These are phyloP conservation scores for Penicillium freii DNA, from an alignment of 2,329 filamentous ascomycete species.

Conservation along the genomic window DNA sequence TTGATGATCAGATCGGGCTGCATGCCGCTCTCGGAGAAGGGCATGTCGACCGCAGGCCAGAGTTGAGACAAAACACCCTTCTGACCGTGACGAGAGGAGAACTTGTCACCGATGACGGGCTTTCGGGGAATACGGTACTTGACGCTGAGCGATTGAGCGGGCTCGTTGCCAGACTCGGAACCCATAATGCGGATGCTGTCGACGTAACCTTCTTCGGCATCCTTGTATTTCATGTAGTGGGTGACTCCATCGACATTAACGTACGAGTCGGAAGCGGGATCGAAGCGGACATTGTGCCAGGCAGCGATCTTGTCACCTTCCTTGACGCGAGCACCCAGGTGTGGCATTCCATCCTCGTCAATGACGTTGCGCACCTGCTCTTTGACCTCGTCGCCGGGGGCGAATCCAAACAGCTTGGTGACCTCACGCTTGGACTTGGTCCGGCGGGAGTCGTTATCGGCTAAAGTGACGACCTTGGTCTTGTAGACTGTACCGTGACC, in stretches of 20 bases:
- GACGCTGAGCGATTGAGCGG: constrained; percentile 82
- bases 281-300: constrained; percentile 81
- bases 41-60: constrained; percentile 92
- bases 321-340: constrained; percentile 72
- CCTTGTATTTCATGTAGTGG: constrained; percentile 92
- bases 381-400: constrained; percentile 70
- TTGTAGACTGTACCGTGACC: constrained; percentile 97
- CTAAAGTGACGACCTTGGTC: constrained; percentile 84
- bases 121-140: constrained; percentile 89
- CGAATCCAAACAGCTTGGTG: constrained; percentile 85
- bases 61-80: constrained; percentile 97
- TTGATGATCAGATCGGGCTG: constrained; percentile 99
- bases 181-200: constrained; percentile 92
- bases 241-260: constrained; percentile 84
- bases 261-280: constrained; percentile 67
- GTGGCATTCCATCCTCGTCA: constrained; percentile 83
- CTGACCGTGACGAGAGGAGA: constrained; percentile 96
- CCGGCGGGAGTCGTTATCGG: constrained; percentile 69
- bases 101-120: constrained; percentile 96
- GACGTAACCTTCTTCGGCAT: constrained; percentile 79
- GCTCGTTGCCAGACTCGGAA: constrained; percentile 76
- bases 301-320: constrained; percentile 84
- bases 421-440: constrained; percentile 66
- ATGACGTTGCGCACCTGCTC: constrained; percentile 69
- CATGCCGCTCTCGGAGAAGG: constrained; percentile 93